Conservation (phyloP, 2,329 filamentous ascomycete genomes). For the Teratosphaeria viscida region DNA sequence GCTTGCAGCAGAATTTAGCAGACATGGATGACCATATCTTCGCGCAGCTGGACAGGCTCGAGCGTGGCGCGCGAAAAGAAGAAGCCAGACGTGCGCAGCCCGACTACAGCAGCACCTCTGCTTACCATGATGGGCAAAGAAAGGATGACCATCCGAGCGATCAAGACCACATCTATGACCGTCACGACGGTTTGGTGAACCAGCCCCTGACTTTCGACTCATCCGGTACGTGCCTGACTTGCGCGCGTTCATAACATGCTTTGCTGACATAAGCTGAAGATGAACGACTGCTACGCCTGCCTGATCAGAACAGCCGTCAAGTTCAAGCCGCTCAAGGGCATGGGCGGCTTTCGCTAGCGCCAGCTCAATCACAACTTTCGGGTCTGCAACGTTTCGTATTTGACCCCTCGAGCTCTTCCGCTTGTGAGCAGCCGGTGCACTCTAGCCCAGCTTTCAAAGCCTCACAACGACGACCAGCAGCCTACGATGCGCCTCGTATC, state of each 20-base stretch:
- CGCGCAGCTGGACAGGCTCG: constrained; percentile 19
- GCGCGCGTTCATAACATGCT: constrained; percentile 1
- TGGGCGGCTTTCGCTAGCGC: constrained; percentile 29
- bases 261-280: constrained; percentile 22
- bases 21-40: constrained; percentile 17
- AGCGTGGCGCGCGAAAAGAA: constrained; percentile 9
- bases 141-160: neutral
- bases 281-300: constrained; percentile 23
- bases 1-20: neutral
- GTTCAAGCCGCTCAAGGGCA: constrained; percentile 25
- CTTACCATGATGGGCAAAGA: neutral
- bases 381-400: constrained; percentile 15
- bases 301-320: constrained; percentile 23
- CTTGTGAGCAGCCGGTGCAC: constrained; percentile 13
- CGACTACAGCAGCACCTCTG: neutral
- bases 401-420: constrained; percentile 23
- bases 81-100: neutral
- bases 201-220: constrained; percentile 30
- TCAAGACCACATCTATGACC: neutral
- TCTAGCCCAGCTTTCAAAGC: constrained; percentile 34
- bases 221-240: constrained; percentile 32
- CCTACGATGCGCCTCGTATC: constrained; percentile 4
- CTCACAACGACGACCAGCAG: constrained; percentile 13
- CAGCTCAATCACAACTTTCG: neutral
- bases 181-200: constrained; percentile 6